Evolutionary conservation across 1,284 basidiomycete genomes (phyloP).

Genomic region (Malassezia arunalokei): DNA sequence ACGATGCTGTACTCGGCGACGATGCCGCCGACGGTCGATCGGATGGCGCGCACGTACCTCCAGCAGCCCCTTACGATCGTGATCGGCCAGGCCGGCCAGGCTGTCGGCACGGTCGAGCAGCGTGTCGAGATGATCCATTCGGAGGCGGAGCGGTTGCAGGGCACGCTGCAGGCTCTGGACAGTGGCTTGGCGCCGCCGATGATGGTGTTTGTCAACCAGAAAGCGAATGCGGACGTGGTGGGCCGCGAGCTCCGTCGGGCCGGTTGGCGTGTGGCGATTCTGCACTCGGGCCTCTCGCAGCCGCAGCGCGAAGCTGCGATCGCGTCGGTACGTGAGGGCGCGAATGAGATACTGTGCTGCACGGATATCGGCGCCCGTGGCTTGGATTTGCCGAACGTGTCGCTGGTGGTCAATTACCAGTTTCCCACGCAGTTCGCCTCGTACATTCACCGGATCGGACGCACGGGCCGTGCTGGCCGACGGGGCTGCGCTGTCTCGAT

Average conservation of each 20-base stretch:
- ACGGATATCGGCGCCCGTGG: conserved; percentile 95
- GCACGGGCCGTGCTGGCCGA: conserved; percentile 94
- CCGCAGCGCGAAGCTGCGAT: conserved; percentile 87
- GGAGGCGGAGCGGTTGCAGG: conserved; percentile 89
- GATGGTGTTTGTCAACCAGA: conserved; percentile 98
- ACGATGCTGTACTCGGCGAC: conserved; percentile 86
- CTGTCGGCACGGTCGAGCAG: conserved; percentile 95
- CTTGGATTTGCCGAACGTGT: conserved; percentile 95
- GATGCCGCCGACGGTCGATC: conserved; percentile 91
- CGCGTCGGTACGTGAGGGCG: conserved; percentile 69
- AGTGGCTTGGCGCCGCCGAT: conserved; percentile 74
- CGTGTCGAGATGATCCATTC: conserved; percentile 80
- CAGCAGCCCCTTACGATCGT: conserved; percentile 85
- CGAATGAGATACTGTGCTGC: conserved; percentile 73
- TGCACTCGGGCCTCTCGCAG: conserved; percentile 96
- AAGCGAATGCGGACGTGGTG: conserved; percentile 94
- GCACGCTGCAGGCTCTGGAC: conserved; percentile 79
- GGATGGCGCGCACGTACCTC: conserved; percentile 84
- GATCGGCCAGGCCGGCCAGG: conserved; percentile 91
- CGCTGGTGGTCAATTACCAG: conserved; percentile 89
- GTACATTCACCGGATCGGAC: conserved; percentile 91
- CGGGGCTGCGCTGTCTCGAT: conserved; percentile 85
- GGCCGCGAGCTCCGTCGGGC: conserved; percentile 76
- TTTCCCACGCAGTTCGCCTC: conserved; percentile 92
- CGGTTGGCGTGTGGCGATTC: conserved; percentile 71